A percentile compares a stretch with the other conserved stretches of the same genome.
Conservation (phyloP, 129 eudicot genomes). For the Flaveria sonorensis region DNA sequence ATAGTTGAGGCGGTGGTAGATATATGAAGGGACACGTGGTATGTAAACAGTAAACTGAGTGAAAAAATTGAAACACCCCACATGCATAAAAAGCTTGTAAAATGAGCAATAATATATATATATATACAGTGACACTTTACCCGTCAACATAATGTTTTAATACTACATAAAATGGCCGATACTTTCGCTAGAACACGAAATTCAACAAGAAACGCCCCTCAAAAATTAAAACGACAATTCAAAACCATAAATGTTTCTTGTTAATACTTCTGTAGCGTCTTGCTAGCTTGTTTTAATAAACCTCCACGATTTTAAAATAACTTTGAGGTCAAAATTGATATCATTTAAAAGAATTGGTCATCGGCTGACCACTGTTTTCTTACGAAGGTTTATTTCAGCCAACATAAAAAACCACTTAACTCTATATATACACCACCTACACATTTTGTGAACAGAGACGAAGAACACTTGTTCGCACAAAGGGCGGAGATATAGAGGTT, state of each 20-base stretch:
- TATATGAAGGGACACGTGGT: too few species aligned
- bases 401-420: not conserved
- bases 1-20: too few species aligned
- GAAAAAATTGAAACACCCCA: too few species aligned
- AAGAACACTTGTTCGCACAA: conserved; percentile 18
- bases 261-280: not conserved
- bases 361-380: not conserved
- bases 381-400: not conserved
- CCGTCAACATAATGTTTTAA: too few species aligned
- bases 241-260: not conserved
- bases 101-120: too few species aligned
- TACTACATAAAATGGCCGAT: not conserved
- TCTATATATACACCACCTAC: conserved; percentile 24
- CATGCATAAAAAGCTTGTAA: too few species aligned
- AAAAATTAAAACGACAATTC: not conserved
- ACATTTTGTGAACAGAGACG: conserved; percentile 23
- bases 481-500: conserved; percentile 14
- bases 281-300: not conserved
- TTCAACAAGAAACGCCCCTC: not conserved
- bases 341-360: not conserved
- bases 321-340: not conserved
- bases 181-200: not conserved
- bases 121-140: too few species aligned
- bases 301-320: not conserved
- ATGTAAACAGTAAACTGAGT: too few species aligned